phyloP scores from a whole-genome alignment of 345 rosid species.

The Gossypium turneri region DNA sequence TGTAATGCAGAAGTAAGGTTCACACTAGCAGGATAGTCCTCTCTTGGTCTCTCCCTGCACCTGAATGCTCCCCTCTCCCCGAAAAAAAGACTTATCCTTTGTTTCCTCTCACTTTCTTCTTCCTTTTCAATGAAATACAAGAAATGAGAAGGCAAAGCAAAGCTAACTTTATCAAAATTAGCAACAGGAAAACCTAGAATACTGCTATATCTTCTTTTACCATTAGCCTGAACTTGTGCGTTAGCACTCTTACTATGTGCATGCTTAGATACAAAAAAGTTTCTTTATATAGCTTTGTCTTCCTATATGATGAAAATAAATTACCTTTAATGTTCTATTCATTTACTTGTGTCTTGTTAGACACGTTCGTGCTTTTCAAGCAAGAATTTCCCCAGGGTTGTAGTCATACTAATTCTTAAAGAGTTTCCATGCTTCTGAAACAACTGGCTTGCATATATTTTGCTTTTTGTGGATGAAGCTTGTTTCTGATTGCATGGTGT shows the following conservation, averaged over 20 bases:
- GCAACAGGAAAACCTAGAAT: not conserved
- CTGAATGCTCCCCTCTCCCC: not conserved
- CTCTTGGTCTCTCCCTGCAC: not conserved
- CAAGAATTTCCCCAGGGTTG: not conserved
- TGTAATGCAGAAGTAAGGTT: constrained; percentile 82
- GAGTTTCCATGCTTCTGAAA: not conserved
- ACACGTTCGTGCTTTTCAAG: not conserved
- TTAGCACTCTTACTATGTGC: not conserved
- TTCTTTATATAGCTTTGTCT: not conserved
- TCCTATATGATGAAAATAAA: not conserved
- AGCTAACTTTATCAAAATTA: not conserved
- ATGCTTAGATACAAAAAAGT: not conserved
- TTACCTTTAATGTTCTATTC: too few species aligned
- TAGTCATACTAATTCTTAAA: not conserved
- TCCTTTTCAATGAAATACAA: not conserved
- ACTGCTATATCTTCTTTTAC: not conserved
- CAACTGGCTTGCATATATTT: constrained; percentile 4
- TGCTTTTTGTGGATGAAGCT: not conserved
- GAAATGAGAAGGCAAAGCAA: not conserved
- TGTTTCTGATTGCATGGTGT: not conserved
- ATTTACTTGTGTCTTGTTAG: too few species aligned
- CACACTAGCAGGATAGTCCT: constrained; percentile 1
- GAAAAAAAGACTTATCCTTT: not conserved
- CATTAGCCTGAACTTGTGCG: not conserved
- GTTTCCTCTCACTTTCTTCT: constrained; percentile 1